These are phyloP conservation scores for Sporothrix pallida DNA, from an alignment of 2,329 filamentous ascomycete species.

Conservation along the genomic window DNA sequence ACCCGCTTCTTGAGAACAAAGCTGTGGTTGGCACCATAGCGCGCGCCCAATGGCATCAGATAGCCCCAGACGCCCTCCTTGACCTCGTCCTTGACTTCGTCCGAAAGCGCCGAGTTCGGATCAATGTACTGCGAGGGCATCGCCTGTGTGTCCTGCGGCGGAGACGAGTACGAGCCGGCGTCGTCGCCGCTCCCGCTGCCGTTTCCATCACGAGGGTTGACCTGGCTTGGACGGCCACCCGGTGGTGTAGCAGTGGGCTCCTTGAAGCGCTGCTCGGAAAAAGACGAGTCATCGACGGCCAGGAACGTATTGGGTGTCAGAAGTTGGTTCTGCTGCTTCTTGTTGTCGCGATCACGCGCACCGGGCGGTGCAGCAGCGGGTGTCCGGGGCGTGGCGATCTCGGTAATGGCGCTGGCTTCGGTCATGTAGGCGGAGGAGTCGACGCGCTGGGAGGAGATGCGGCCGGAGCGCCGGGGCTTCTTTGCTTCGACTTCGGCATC, in stretches of 20 bases:
- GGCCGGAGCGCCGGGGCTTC: conserved; percentile 81
- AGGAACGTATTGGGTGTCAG: conserved; percentile 79
- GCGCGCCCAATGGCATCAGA: conserved; percentile 77
- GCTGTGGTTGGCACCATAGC: conserved; percentile 65
- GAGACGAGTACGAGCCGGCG: conserved; percentile 54
- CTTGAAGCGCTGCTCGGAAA: conserved; percentile 56
- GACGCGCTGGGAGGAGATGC: conserved; percentile 65
- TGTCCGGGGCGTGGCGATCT: conserved; percentile 22
- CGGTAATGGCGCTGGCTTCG: conserved; percentile 31
- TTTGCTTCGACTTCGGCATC: conserved; percentile 71
- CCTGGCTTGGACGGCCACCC: conserved; percentile 62
- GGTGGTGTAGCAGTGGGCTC: conserved; percentile 75
- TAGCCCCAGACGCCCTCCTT: conserved; percentile 95
- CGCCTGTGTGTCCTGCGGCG: conserved; percentile 74
- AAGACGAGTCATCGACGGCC: conserved; percentile 59
- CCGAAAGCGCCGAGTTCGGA: conserved; percentile 71
- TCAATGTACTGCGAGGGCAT: conserved; percentile 79
- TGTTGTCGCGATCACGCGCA: not conserved
- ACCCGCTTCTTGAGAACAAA: conserved; percentile 75
- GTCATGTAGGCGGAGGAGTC: conserved; percentile 34
- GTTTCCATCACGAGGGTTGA: conserved; percentile 53
- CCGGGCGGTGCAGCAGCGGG: conserved; percentile 8
- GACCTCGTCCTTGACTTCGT: conserved; percentile 83
- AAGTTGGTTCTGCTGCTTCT: conserved; percentile 56
- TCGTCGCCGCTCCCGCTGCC: conserved; percentile 41